These are phyloP conservation scores for Rhodotorula kratochvilovae DNA, from an alignment of 768 basidiomycete genomes.

Conservation along the genomic window DNA sequence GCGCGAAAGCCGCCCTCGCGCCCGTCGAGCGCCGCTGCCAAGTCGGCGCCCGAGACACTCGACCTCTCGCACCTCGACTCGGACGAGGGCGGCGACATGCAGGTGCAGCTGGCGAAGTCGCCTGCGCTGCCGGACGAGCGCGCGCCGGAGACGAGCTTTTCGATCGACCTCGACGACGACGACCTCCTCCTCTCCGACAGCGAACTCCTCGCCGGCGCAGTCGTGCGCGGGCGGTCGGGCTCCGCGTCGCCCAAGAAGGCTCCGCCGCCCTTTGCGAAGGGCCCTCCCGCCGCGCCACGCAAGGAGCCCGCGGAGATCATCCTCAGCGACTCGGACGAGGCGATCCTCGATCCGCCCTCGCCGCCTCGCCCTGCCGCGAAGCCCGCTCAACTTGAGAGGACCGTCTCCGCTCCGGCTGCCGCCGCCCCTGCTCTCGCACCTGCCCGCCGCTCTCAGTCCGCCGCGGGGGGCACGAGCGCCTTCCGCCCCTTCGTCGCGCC, in stretches of 20 bases:
- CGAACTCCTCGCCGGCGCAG: constrained; percentile 21
- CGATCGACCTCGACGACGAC: constrained; percentile 13
- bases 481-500: constrained; percentile 29
- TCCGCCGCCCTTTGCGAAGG: neutral
- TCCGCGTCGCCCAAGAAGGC: constrained; percentile 2
- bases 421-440: neutral
- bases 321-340: constrained; percentile 31
- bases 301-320: constrained; percentile 3
- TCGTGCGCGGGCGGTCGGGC: neutral
- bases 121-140: neutral
- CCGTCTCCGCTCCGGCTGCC: neutral
- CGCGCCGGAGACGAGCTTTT: neutral
- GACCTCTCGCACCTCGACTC: constrained; percentile 19
- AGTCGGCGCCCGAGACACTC: neutral
- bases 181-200: constrained; percentile 24
- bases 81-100: constrained; percentile 11
- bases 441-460: neutral
- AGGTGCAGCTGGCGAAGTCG: neutral
- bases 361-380: neutral
- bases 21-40: neutral
- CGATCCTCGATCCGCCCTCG: neutral
- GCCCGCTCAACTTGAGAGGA: neutral
- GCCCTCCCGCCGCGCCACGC: neutral
- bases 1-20: neutral
- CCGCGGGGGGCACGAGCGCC: neutral